Evolutionary conservation across 129 eudicot genomes (phyloP), one percentile per base, ranked within the genome.

Genomic region (Tanacetum coccineum): DNA sequence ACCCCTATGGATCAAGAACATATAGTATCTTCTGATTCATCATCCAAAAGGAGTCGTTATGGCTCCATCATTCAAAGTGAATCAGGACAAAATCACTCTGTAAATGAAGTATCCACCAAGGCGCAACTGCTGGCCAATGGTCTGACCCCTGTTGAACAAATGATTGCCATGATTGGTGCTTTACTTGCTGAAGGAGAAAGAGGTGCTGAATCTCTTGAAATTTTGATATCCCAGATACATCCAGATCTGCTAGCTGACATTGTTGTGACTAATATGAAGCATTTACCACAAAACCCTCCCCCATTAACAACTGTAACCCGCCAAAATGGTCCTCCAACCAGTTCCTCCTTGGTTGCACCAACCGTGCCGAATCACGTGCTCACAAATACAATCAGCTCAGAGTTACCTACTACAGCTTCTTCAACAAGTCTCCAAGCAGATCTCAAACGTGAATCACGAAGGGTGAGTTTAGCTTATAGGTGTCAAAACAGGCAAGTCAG

Each of bases 161-260:
- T 89, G 93, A 85, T 94, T 82, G 81, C 87, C 61, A 81, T 94
- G 86, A 89, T 94, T 74, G 94, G 87, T 66, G 97, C 95, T 60
- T 87, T 94, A 51, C 76, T 94, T 4, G 97, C 97, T 11, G 95
- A 87, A 87, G 99, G 99, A 59, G 99, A 94, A 64, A 77, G 95
- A 70, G 99, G 97, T 28, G 95, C 88, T n/a, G 88, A 94, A 65
- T 89, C 99, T 64, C 88, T 94, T 51, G 95, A 94, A 64, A 73
- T 94, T 73, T 79, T 94, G 20, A 78, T 94, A 70, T 87, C 97
- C 59, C 83, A 83, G 20, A 84, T 94, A 32, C 97, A 87, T 76
- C 95, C 99, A 26, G 99, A 94, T 78, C 64, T 94, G 39, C 79
- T 94, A 64, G 97, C 99, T 59, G 99, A 94, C 77, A 94, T 94